A percentile compares a stretch with the other conserved stretches of the same genome.
These are phyloP conservation scores for Botrytis hyacinthi DNA, from an alignment of 2,329 filamentous ascomycete species.

Conservation along the genomic window DNA sequence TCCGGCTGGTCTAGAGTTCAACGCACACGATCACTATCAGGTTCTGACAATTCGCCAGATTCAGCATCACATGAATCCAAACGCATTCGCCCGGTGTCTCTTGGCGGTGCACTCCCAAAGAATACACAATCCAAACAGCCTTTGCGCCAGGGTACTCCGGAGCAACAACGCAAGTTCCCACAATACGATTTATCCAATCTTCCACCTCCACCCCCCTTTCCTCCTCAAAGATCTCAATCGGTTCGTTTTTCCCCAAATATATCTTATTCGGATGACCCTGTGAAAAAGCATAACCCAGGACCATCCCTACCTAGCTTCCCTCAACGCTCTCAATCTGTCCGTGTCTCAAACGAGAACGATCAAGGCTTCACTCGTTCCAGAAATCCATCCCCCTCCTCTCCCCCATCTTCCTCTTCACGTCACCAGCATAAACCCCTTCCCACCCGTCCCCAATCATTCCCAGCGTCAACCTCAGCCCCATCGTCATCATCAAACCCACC, in stretches of 20 bases:
- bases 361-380: neutral
- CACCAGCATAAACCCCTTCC: neutral
- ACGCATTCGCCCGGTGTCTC: conserved; percentile 7
- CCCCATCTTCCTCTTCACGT: neutral
- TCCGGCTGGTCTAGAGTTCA: conserved; percentile 10
- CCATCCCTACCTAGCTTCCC: neutral
- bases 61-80: conserved; percentile 10
- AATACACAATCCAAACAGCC: neutral
- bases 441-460: neutral
- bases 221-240: conserved; percentile 10
- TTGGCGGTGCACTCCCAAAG: neutral
- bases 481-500: neutral
- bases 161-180: conserved; percentile 7
- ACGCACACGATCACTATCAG: conserved; percentile 14
- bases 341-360: neutral
- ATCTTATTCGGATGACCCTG: conserved; percentile 6
- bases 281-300: neutral
- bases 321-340: conserved; percentile 7
- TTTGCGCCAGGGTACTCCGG: neutral
- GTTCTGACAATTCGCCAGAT: neutral
- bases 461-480: neutral
- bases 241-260: conserved; percentile 17
- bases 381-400: neutral
- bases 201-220: conserved; percentile 6
- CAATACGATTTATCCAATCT: neutral